Evolutionary conservation across 805 yeast genomes (phyloP).

Genomic region (Candida sakaeoensis): DNA sequence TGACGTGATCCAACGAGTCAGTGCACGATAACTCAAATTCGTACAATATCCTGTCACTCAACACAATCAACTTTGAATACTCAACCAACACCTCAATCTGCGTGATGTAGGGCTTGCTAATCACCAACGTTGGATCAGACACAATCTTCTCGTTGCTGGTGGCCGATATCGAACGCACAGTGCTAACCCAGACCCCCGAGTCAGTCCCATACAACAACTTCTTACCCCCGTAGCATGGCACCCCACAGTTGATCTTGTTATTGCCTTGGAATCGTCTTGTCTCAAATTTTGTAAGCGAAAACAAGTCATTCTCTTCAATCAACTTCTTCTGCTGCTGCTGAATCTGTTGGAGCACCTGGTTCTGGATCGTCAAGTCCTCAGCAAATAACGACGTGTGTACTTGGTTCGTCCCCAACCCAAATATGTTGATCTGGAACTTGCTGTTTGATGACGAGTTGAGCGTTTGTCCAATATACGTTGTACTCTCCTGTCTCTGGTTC

Average conservation of each 20-base stretch:
- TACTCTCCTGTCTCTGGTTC: conserved; percentile 23
- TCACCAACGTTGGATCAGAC: conserved; percentile 70
- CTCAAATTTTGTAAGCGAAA: conserved; percentile 70
- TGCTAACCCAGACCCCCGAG: conserved; percentile 82
- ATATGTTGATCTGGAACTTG: conserved; percentile 48
- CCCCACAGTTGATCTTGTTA: conserved; percentile 84
- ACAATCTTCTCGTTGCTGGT: conserved; percentile 49
- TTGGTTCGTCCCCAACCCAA: conserved; percentile 52
- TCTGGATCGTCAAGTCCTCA: conserved; percentile 59
- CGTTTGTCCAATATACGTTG: conserved; percentile 23
- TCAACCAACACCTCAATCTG: conserved; percentile 92
- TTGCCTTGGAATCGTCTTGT: conserved; percentile 70
- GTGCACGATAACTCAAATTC: conserved; percentile 64
- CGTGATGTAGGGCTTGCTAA: conserved; percentile 71
- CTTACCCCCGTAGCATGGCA: conserved; percentile 92
- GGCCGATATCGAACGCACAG: conserved; percentile 54
- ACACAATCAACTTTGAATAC: conserved; percentile 74
- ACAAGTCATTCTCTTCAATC: conserved; percentile 71
- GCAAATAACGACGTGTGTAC: conserved; percentile 53
- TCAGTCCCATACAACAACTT: conserved; percentile 89
- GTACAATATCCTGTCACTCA: conserved; percentile 77
- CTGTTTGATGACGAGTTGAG: conserved; percentile 18
- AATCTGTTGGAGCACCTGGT: conserved; percentile 75
- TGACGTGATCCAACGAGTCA: conserved; percentile 44
- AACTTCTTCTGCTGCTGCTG: conserved; percentile 74